Conservation (phyloP, 495 filamentous ascomycete genomes). For the Trichoderma virens region DNA sequence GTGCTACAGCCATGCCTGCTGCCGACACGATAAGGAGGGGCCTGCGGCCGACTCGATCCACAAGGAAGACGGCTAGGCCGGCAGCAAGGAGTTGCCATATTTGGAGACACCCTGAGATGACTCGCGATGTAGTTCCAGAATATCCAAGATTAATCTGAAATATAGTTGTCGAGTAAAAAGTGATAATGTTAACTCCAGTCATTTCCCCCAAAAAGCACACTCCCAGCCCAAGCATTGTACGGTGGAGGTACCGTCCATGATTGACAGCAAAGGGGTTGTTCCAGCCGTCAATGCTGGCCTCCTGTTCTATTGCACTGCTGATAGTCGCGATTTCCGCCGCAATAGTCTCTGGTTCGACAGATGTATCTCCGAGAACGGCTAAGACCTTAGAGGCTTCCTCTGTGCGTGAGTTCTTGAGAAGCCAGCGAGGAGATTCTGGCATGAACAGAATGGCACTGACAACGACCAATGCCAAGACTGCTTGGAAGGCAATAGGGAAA, state of each 20-base stretch:
- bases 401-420: constrained; percentile 58
- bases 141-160: constrained; percentile 59
- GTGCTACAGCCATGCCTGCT: neutral
- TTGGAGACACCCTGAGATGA: too few species aligned
- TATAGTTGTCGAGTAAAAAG: constrained; percentile 75
- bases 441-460: constrained; percentile 45
- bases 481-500: constrained; percentile 63
- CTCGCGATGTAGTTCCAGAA: too few species aligned
- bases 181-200: constrained; percentile 68
- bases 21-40: neutral
- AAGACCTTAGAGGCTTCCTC: constrained; percentile 64
- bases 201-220: constrained; percentile 74
- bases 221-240: constrained; percentile 52
- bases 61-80: neutral
- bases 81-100: too few species aligned
- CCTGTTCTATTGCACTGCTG: constrained; percentile 46
- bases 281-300: constrained; percentile 34
- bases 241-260: constrained; percentile 58
- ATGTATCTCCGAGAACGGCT: constrained; percentile 53
- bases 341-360: constrained; percentile 48
- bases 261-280: too few species aligned
- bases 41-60: neutral
- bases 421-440: constrained; percentile 52
- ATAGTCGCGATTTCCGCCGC: constrained; percentile 53
- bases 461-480: constrained; percentile 59